Evolutionary conservation across 768 basidiomycete genomes (phyloP).

Genomic region (Lactarius hengduanensis): DNA sequence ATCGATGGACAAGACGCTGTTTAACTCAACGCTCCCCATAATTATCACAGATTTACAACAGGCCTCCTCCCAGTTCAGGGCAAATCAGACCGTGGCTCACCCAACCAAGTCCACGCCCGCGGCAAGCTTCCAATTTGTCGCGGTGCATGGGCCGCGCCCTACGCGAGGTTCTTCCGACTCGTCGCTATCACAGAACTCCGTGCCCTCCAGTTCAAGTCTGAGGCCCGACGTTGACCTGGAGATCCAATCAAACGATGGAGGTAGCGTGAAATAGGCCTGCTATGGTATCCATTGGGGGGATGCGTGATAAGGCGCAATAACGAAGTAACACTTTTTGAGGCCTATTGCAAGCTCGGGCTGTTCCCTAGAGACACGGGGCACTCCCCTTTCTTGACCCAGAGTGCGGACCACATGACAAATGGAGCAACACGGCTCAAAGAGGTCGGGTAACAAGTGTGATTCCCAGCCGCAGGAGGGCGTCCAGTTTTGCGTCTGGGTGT

Average conservation of each 20-base stretch:
- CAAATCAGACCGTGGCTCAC: background rate
- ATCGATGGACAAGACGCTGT: constrained; percentile 5
- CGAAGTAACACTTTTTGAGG: background rate
- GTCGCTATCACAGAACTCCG: background rate
- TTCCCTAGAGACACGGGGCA: background rate
- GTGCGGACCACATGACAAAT: background rate
- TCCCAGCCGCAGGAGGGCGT: background rate
- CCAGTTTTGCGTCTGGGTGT: background rate
- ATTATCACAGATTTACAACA: background rate
- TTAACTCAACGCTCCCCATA: background rate
- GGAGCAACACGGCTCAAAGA: background rate
- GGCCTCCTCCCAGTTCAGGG: background rate
- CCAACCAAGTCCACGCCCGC: background rate
- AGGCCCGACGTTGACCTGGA: background rate
- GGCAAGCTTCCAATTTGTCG: background rate
- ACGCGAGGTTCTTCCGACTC: background rate
- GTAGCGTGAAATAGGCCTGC: background rate
- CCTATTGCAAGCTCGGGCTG: background rate
- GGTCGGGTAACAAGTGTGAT: background rate
- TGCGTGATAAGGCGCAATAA: no score
- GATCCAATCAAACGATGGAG: no score
- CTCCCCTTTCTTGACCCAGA: background rate
- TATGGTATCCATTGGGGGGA: background rate
- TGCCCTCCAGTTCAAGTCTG: background rate
- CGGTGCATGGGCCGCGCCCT: background rate